Conservation (phyloP, 2,329 filamentous ascomycete species). For the Verticillium nubilum region DNA sequence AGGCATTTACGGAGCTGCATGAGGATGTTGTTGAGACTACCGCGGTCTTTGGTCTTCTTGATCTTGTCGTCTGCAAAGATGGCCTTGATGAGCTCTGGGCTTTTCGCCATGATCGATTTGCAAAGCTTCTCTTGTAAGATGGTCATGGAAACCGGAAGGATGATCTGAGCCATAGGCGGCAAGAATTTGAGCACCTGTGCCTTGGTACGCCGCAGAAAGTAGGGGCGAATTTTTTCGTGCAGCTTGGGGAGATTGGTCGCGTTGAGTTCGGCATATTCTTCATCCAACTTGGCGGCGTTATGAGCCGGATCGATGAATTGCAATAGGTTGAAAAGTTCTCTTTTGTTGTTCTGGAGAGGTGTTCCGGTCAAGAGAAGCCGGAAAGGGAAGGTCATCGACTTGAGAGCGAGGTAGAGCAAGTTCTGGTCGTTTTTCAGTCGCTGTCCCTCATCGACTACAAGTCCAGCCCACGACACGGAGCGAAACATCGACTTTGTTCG, state of each 20-base stretch:
- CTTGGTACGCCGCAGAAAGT: slow-evolving; percentile 74
- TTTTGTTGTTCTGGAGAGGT: slow-evolving; percentile 89
- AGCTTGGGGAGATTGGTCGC: slow-evolving; percentile 76
- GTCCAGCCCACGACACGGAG: slow-evolving; percentile 72
- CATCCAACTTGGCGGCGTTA: slow-evolving; percentile 69
- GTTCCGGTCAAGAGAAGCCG: slow-evolving; percentile 85
- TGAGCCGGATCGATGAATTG: slow-evolving; percentile 77
- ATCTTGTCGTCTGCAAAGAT: slow-evolving; percentile 70
- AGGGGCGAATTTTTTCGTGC: slow-evolving; percentile 75
- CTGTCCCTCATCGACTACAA: slow-evolving; percentile 94
- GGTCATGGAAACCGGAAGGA: slow-evolving; percentile 93
- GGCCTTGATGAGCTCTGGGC: slow-evolving; percentile 79
- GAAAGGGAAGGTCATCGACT: slow-evolving; percentile 71
- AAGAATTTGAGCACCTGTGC: slow-evolving; percentile 85
- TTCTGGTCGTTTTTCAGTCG: slow-evolving; percentile 91
- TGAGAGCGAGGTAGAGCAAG: slow-evolving; percentile 70
- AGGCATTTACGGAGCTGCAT: slow-evolving; percentile 93
- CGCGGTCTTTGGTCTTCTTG: slow-evolving; percentile 66
- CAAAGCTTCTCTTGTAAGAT: slow-evolving; percentile 89
- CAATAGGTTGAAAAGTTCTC: slow-evolving; percentile 92
- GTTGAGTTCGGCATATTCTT: slow-evolving; percentile 70
- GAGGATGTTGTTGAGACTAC: slow-evolving; percentile 86
- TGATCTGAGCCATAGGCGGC: slow-evolving; percentile 90
- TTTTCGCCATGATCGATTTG: slow-evolving; percentile 88
- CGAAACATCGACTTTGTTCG: slow-evolving; percentile 61